Percentiles rank a stretch among this genome's conserved stretches.
Conservation (phyloP, 2,329 filamentous ascomycete species). For the Ilyonectria mors-panacis region DNA sequence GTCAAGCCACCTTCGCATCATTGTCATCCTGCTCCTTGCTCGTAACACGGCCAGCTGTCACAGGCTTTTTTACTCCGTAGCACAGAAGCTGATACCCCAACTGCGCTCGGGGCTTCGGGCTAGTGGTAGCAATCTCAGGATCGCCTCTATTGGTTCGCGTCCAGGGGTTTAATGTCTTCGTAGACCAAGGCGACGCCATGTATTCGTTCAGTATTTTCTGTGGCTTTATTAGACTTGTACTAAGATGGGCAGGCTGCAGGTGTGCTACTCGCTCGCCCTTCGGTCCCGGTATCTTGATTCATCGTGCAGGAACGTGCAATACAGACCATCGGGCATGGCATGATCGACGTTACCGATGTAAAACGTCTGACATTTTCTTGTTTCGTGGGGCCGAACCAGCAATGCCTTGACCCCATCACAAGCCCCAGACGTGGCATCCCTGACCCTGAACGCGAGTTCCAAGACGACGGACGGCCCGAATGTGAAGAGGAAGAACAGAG, state of each 20-base stretch:
- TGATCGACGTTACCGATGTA: conserved; percentile 14
- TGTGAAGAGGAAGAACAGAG: neutral
- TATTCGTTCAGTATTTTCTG: neutral
- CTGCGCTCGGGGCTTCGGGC: neutral
- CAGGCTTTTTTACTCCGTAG: neutral
- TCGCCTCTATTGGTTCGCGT: neutral
- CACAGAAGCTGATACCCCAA: neutral
- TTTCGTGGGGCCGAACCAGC: conserved; percentile 6
- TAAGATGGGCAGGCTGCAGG: conserved; percentile 1
- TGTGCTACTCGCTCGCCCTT: neutral
- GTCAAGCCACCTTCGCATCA: neutral
- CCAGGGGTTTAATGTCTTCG: neutral
- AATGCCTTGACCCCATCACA: neutral
- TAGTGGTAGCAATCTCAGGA: neutral
- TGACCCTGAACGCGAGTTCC: neutral
- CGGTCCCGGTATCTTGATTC: neutral
- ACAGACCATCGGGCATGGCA: neutral
- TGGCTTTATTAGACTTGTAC: neutral
- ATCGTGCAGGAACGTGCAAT: neutral
- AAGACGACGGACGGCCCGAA: neutral
- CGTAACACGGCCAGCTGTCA: neutral
- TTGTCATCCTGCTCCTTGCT: neutral
- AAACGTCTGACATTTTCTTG: conserved; percentile 2
- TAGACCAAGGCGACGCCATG: neutral
- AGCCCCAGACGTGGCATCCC: neutral